Evolutionary conservation across 2,329 filamentous ascomycete genomes (phyloP).

Genomic region (Diaporthe helianthi): DNA sequence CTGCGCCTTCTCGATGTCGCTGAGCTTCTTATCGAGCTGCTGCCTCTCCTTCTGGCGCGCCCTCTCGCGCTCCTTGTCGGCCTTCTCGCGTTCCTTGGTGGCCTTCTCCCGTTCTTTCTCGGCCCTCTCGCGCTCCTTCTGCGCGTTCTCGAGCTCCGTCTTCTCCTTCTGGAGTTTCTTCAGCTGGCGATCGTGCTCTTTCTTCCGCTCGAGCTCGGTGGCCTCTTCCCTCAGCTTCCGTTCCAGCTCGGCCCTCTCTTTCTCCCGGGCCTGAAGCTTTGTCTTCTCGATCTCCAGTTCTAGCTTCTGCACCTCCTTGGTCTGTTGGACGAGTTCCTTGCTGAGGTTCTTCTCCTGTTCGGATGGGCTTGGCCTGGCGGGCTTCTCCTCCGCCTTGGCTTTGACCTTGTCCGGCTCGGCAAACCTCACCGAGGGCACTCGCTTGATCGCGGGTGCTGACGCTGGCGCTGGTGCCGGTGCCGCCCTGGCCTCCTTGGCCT

Average conservation of each 20-base stretch:
- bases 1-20: slow-evolving; percentile 30
- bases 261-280: slow-evolving; percentile 26
- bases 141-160: slow-evolving; percentile 15
- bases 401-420: slow-evolving; percentile 31
- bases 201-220: slow-evolving; percentile 21
- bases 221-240: slow-evolving; percentile 21
- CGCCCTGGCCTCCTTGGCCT: slow-evolving; percentile 7
- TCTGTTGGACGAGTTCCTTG: slow-evolving; percentile 33
- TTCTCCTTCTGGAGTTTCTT: slow-evolving; percentile 30
- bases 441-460: slow-evolving; percentile 12
- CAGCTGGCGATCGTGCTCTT: slow-evolving; percentile 25
- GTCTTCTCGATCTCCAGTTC: slow-evolving; percentile 31
- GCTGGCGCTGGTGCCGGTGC: neutral
- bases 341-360: slow-evolving; percentile 31
- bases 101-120: slow-evolving; percentile 25
- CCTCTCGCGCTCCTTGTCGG: slow-evolving; percentile 24
- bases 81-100: slow-evolving; percentile 23
- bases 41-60: slow-evolving; percentile 25
- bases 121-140: slow-evolving; percentile 1
- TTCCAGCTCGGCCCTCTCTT: slow-evolving; percentile 28
- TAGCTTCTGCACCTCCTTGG: slow-evolving; percentile 32
- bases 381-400: neutral
- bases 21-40: slow-evolving; percentile 27
- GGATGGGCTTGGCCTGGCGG: neutral
- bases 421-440: slow-evolving; percentile 23